Conservation (phyloP, 257 asterid genomes). For the Gynochthodes officinalis region DNA sequence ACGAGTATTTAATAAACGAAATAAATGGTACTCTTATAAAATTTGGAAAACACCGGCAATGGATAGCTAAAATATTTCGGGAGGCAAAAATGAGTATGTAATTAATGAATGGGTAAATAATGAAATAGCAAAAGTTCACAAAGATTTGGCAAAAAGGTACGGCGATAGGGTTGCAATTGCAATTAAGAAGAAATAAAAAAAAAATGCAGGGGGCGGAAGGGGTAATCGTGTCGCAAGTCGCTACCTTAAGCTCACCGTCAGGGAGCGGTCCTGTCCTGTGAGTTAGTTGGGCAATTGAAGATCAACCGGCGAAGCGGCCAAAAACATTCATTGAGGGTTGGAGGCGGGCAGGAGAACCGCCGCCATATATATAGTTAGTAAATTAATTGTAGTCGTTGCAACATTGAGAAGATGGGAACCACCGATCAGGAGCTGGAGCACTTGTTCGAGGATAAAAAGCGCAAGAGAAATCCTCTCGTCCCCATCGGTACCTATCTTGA, state of each 20-base stretch:
- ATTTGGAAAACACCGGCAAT: too few species aligned
- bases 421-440: constrained; percentile 61
- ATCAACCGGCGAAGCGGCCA: not conserved
- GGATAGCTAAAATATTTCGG: too few species aligned
- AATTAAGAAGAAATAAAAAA: not conserved
- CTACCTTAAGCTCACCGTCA: not conserved
- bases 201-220: not conserved
- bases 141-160: not conserved
- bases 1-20: too few species aligned
- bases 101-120: not conserved
- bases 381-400: not conserved
- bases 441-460: constrained; percentile 60
- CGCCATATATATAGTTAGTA: not conserved
- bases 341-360: not conserved
- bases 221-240: constrained; percentile 2
- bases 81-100: too few species aligned
- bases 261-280: not conserved
- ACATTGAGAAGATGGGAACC: constrained; percentile 59
- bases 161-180: not conserved
- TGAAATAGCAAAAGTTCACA: not conserved
- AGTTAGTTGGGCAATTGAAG: not conserved
- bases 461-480: constrained; percentile 71
- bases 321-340: not conserved
- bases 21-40: too few species aligned
- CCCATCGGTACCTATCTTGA: constrained; percentile 57